Evolutionary conservation across 352 stramenopile genomes (phyloP).

Genomic region (Pythium plurisporium): DNA sequence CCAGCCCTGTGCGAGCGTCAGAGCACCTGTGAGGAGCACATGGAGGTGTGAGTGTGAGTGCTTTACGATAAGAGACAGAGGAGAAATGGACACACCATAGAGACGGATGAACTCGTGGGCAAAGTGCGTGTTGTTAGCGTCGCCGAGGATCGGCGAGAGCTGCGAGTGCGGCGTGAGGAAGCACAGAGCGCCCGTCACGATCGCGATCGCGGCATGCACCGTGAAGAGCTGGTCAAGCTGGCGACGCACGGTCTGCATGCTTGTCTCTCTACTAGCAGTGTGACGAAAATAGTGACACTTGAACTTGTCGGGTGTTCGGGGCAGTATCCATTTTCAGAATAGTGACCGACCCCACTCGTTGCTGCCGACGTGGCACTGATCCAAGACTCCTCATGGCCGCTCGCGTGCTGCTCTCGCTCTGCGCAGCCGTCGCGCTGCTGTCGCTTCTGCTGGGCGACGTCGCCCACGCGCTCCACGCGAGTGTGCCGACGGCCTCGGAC

Average conservation of each 20-base stretch:
- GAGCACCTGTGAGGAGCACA: conserved; percentile 32
- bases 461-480: conserved; percentile 40
- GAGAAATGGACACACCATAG: no score
- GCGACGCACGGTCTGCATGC: conserved; percentile 51
- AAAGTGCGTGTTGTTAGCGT: conserved; percentile 75
- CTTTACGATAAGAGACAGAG: no score
- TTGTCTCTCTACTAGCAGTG: no score
- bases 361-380: background rate
- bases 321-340: background rate
- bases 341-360: background rate
- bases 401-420: conserved; percentile 12
- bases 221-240: conserved; percentile 83
- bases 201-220: conserved; percentile 65
- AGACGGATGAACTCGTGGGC: conserved; percentile 85
- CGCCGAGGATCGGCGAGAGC: conserved; percentile 69
- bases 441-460: conserved; percentile 5
- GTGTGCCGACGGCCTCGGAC: conserved; percentile 29
- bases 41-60: no score
- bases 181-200: conserved; percentile 57
- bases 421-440: conserved; percentile 14
- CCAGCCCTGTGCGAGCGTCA: conserved; percentile 81
- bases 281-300: conserved; percentile 2
- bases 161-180: conserved; percentile 81
- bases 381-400: background rate
- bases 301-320: background rate